Percentiles rank a stretch among this genome's conserved stretches.
Conservation (phyloP, 345 rosid genomes). For the Gossypium arboreum region DNA sequence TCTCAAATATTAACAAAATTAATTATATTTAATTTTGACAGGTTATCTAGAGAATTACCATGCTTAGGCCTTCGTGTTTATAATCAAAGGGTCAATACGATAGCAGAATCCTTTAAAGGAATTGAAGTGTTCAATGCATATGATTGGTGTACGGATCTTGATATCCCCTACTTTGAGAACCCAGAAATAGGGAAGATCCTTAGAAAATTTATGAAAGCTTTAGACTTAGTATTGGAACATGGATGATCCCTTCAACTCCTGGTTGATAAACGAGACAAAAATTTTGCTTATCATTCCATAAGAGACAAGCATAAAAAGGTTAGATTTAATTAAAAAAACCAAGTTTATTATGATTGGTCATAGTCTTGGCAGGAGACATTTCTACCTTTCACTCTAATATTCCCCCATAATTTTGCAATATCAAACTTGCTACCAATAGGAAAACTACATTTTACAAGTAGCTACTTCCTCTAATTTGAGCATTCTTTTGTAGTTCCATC, state of each 20-base stretch:
- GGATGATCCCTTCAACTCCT: conserved; percentile 41
- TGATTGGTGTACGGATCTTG: conserved; percentile 42
- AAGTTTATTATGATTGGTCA: no score
- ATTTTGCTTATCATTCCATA: conserved; percentile 51
- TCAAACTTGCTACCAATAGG: no score
- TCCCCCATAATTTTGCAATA: no score
- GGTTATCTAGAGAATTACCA: conserved; percentile 27
- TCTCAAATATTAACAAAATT: no score
- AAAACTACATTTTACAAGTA: no score
- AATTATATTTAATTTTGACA: neutral
- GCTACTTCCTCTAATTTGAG: no score
- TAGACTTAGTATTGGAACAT: conserved; percentile 35
- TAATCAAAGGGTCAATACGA: conserved; percentile 22
- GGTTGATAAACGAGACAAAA: neutral
- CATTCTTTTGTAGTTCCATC: no score
- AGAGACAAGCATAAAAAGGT: conserved; percentile 16
- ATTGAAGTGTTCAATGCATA: conserved; percentile 36
- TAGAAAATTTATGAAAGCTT: conserved; percentile 55
- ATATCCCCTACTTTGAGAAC: conserved; percentile 42
- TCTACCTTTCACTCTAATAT: no score
- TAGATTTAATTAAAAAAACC: no score
- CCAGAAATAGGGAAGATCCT: conserved; percentile 42
- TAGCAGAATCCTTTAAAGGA: conserved; percentile 44
- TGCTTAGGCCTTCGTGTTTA: conserved; percentile 32
- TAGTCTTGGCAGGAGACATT: no score